Base-by-base conservation (phyloP, 2,329 filamentous ascomycete species). In the Fonsecaea monophora region DNA sequence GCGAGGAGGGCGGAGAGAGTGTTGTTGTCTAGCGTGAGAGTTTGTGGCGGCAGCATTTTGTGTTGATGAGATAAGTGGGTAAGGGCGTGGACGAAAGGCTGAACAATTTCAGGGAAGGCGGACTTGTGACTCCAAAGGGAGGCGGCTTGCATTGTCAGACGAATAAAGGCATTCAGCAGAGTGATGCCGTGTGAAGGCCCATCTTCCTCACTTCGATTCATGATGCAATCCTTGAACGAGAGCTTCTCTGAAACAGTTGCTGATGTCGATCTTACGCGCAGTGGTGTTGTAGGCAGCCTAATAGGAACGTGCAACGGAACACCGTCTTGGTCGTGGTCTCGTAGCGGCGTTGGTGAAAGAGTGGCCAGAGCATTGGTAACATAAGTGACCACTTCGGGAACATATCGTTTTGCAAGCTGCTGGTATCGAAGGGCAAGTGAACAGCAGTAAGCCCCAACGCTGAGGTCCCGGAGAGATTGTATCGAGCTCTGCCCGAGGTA, bases 381-480 rank as follows among this genome's bases (percentile, higher is more conserved):
- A 77, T 93, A 97, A 76, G 92, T 92, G 72, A 96, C 83, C 37
- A 94, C 85, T 78, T 99, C 95, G 0, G 95, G 95, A 55, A 97
- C 85, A 78, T 94, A 97, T 73, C 95, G 86, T 81, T 93, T 95
- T 4, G 94, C 90, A 6, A 94, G 82, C 40, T 84, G 82, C 78
- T 97, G 92, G 78, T 96, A 98, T 75, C 94, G 90, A 34, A 97
- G 78, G 59, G 87, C 89, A 42, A 98, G 82, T 25, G 91, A 91
- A 37, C 88, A 87, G n/a, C 96, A 80, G 76, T 92, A 97, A 8
- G 89, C 86, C 10, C 95, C 95, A 2, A 84, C 89, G 3, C 87
- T 86, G 67, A 92, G 86, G 71, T 95, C 91, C 7, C 84, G 80
- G 3, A 92, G 78, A 7, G 81, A 83, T 53, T 86, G 83, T 0